Conservation (phyloP, 331 rosid genomes). For the Rhamnella rubrinervis region DNA sequence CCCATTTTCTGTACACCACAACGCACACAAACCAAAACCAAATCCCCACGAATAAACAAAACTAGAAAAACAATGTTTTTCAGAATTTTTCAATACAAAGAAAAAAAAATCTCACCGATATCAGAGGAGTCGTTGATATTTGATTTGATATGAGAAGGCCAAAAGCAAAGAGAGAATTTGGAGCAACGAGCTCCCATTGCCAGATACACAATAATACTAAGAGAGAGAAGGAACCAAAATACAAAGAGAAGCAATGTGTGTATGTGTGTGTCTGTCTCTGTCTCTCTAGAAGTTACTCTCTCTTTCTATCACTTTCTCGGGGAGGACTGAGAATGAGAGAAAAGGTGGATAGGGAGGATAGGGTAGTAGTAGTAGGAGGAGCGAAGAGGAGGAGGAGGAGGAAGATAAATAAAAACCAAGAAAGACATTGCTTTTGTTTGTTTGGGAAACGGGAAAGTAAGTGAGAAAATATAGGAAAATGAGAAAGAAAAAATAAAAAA, state of each 20-base stretch:
- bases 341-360: constrained; percentile 8
- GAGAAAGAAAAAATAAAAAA: constrained; percentile 9
- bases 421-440: constrained; percentile 14
- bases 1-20: constrained; percentile 53
- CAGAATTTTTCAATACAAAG: not conserved
- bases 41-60: constrained; percentile 2
- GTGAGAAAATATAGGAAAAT: not conserved
- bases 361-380: not conserved
- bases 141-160: constrained; percentile 75
- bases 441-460: constrained; percentile 56
- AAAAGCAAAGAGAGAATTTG: constrained; percentile 73
- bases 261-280: constrained; percentile 10
- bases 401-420: constrained; percentile 1
- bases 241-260: not conserved
- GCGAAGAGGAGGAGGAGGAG: too few relatives aligned
- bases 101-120: constrained; percentile 39
- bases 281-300: constrained; percentile 19
- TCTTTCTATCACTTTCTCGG: constrained; percentile 20
- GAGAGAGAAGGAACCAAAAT: constrained; percentile 5
- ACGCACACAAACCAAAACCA: not conserved
- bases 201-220: constrained; percentile 18
- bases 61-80: not conserved
- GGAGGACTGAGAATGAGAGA: not conserved
- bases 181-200: constrained; percentile 99
- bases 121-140: constrained; percentile 59